Base-by-base conservation (phyloP, 208 protist genomes). In the Lotmaria passim region DNA sequence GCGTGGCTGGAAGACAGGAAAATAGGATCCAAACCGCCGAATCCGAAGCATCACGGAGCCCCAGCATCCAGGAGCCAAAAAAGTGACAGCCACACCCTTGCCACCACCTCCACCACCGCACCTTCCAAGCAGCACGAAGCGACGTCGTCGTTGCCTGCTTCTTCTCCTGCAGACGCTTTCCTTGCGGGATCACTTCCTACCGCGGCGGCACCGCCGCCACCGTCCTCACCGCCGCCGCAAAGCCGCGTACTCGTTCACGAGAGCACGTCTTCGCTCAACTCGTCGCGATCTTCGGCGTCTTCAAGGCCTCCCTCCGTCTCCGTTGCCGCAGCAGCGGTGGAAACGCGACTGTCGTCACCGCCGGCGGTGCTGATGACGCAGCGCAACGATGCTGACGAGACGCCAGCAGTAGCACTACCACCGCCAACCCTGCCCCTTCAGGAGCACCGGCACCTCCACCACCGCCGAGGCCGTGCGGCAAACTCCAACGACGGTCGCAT, bases 401-500 rank as follows among this genome's bases (percentile, higher is more conserved):
- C 43, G 10, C 23, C 24, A 31, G 46, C 38, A 33, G 1, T 8
- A 19, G 4, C n/a, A n/a, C n/a, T 30, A 15, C n/a, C 26, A 15
- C 44, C 30, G 33, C 71, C 62, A 12, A 28, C 21, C 28, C 57
- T 67, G 4, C 71, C 63, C 1, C 46, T 77, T 8, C 55, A 77
- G 43, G 61, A 69, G 21, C 21, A 43, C 3, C 28, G 12, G 24
- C 50, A 51, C 17, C 47, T 34, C 36, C 26, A 23, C 3, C 33
- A n/a, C n/a, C n/a, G n/a, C n/a, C n/a, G n/a, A n/a, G n/a, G 26
- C 59, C 39, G 33, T 39, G 11, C 24, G 39, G 12, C 11, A 39
- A 26, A n/a, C n/a, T n/a, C n/a, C n/a, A n/a, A n/a, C n/a, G n/a
- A n/a, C n/a, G n/a, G n/a, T 36, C 14, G 33, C 23, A 11, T 24